phyloP scores from a whole-genome alignment of 495 filamentous ascomycete species.

The Cercophora sp. region DNA sequence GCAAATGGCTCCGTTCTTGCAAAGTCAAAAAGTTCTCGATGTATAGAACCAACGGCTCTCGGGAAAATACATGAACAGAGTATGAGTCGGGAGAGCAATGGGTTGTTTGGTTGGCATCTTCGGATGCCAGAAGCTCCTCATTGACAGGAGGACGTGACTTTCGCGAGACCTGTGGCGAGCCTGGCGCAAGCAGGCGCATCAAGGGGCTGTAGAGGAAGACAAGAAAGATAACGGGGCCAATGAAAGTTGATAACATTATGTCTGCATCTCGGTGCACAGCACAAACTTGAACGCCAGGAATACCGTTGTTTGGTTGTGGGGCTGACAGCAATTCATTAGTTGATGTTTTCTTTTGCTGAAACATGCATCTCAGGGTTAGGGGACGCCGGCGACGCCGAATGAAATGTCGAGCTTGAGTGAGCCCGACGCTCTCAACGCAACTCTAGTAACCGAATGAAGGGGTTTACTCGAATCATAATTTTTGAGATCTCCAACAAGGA shows the following conservation, averaged over 20 bases:
- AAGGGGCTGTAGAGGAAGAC: conserved; percentile 26
- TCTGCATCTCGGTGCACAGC: no score
- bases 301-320: no score
- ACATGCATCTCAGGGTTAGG: no score
- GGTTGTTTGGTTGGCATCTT: conserved; percentile 25
- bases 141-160: conserved; percentile 39
- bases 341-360: no score
- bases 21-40: conserved; percentile 40
- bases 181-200: conserved; percentile 15
- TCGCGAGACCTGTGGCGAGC: conserved; percentile 24
- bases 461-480: no score
- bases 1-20: conserved; percentile 35
- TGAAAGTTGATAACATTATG: no score
- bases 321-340: no score
- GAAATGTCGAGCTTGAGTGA: no score
- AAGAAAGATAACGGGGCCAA: conserved; percentile 11
- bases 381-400: no score
- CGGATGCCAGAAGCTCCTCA: conserved; percentile 40
- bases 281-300: conserved; percentile 12
- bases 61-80: conserved; percentile 37
- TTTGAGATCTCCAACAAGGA: no score
- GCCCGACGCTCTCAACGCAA: no score
- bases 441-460: no score
- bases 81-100: conserved; percentile 33
- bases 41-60: conserved; percentile 43